These are phyloP conservation scores for Forsythia suspensa DNA, from an alignment of 257 asterid genomes.

Conservation along the genomic window DNA sequence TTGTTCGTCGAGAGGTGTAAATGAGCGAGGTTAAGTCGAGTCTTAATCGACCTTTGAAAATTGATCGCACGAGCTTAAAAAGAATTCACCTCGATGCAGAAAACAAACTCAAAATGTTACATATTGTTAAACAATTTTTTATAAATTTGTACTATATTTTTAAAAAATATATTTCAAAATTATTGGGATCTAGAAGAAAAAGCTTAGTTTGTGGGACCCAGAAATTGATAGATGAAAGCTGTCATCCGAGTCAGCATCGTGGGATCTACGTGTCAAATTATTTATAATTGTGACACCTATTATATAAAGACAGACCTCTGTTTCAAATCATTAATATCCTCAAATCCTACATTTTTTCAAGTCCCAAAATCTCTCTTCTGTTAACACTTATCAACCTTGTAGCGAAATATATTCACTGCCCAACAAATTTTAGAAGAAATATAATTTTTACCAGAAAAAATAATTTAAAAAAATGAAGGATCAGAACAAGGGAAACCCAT, in stretches of 20 bases:
- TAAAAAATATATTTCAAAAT: not conserved
- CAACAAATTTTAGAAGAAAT: not conserved
- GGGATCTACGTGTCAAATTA: slow-evolving; percentile 49
- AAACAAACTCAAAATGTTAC: too few species aligned
- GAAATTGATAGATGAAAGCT: slow-evolving; percentile 19
- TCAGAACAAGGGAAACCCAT: slow-evolving; percentile 51
- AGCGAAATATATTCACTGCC: not conserved
- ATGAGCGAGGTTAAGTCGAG: not conserved
- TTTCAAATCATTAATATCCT: not conserved
- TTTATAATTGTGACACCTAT: slow-evolving; percentile 26
- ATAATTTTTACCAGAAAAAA: not conserved
- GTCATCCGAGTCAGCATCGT: slow-evolving; percentile 45
- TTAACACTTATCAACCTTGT: not conserved
- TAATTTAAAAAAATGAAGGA: slow-evolving; percentile 46
- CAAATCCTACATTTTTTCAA: not conserved
- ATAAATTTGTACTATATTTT: too few species aligned
- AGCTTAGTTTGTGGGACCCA: slow-evolving; percentile 16
- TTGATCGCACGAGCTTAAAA: too few species aligned
- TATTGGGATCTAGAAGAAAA: not conserved
- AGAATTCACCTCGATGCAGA: too few species aligned
- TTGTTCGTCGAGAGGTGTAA: not conserved
- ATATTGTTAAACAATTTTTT: too few species aligned
- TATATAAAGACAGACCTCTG: not conserved
- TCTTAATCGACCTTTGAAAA: not conserved
- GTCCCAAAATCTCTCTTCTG: not conserved